These are phyloP conservation scores for Magnaporthiopsis poae DNA, from an alignment of 2,329 filamentous ascomycete species.

Conservation along the genomic window DNA sequence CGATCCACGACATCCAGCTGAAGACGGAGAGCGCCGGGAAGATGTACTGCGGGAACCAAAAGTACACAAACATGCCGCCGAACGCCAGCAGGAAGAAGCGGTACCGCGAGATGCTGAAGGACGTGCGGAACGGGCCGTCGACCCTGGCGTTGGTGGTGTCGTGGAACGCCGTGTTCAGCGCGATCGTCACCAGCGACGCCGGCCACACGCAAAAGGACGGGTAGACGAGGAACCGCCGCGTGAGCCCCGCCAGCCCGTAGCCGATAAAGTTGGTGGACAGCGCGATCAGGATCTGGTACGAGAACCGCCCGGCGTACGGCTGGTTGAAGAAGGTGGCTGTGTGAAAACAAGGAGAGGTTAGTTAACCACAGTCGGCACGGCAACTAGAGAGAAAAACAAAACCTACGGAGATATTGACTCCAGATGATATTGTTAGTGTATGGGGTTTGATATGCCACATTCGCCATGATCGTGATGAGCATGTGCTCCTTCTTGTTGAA, in stretches of 20 bases:
- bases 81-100: conserved; percentile 36
- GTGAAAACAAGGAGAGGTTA: conserved; percentile 17
- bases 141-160: conserved; percentile 26
- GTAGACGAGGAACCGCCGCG: conserved; percentile 41
- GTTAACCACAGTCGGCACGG: not conserved
- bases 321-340: conserved; percentile 37
- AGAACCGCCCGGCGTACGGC: conserved; percentile 34
- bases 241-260: conserved; percentile 43
- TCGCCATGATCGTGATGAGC: conserved; percentile 52
- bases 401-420: conserved; percentile 28
- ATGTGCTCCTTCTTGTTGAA: conserved; percentile 53
- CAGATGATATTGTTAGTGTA: conserved; percentile 42
- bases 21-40: conserved; percentile 37
- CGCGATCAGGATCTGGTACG: conserved; percentile 40
- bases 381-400: no score
- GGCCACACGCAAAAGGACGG: conserved; percentile 45
- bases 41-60: conserved; percentile 41
- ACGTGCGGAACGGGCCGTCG: conserved; percentile 29
- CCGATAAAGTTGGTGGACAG: conserved; percentile 45
- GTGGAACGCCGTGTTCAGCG: conserved; percentile 39
- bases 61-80: conserved; percentile 39
- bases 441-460: conserved; percentile 39
- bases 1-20: conserved; percentile 46
- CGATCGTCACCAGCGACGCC: conserved; percentile 34
- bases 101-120: conserved; percentile 33